Evolutionary conservation across 352 stramenopile genomes (phyloP).

Genomic region (Phytophthora vignae): DNA sequence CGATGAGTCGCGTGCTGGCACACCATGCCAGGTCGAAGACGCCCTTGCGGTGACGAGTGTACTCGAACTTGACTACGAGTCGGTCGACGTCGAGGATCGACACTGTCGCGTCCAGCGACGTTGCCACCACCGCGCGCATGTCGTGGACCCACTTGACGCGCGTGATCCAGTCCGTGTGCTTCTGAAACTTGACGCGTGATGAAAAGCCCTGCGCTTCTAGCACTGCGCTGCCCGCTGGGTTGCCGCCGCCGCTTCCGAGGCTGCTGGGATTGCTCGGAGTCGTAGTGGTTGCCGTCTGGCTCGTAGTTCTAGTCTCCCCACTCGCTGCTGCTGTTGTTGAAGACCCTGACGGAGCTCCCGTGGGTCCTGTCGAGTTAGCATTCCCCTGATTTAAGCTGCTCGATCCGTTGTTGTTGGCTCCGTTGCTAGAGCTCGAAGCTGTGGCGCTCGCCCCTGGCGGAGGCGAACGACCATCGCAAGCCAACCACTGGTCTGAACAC

Average conservation of each 20-base stretch:
- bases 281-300: conserved; percentile 17
- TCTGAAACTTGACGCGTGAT: conserved; percentile 78
- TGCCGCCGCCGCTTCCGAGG: conserved; percentile 29
- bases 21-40: conserved; percentile 89
- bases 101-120: conserved; percentile 80
- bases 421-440: conserved; percentile 25
- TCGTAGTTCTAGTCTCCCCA: conserved; percentile 21
- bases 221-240: conserved; percentile 52
- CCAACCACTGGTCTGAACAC: conserved; percentile 73
- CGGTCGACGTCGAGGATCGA: conserved; percentile 86
- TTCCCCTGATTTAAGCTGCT: conserved; percentile 9
- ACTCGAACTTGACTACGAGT: conserved; percentile 84
- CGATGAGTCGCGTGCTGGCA: conserved; percentile 74
- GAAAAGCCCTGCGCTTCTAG: conserved; percentile 73
- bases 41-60: conserved; percentile 82
- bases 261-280: conserved; percentile 27
- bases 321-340: conserved; percentile 1
- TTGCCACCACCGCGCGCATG: conserved; percentile 82
- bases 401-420: conserved; percentile 2
- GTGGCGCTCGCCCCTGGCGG: conserved; percentile 24
- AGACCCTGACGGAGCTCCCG: conserved; percentile 13
- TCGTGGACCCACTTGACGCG: conserved; percentile 87
- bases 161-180: conserved; percentile 87
- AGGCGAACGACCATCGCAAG: conserved; percentile 70
- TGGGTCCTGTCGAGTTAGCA: conserved; percentile 9